Evolutionary conservation across 2,329 filamentous ascomycete genomes (phyloP), one percentile per base, ranked within the genome.

Genomic region (Hymenoscyphus fraxineus): DNA sequence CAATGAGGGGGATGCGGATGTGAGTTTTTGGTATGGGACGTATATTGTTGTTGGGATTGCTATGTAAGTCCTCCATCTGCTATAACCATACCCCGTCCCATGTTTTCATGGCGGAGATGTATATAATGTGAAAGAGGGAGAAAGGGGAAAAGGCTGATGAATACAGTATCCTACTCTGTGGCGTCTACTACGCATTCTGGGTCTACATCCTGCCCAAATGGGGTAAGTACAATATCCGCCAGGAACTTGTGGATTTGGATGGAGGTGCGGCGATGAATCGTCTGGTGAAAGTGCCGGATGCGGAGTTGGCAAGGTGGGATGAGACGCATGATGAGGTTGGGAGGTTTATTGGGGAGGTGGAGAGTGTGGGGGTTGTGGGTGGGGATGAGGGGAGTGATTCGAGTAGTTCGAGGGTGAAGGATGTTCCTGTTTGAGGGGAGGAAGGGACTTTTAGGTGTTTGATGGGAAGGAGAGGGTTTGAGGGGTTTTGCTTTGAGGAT

Each of bases 1-100:
- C 0, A 78, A 80, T 0, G 81, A 78, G 0, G 88, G 88, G 0
- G 85, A 82, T 0, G 88, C 88, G 0, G 84, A 88, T 63, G 88
- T 91, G 1, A 88, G 83, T 61, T 92, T 92, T 75, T 92, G 86
- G 85, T 92, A 91, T 68, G 88, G 81, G 1, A 91, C 88, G 0
- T 91, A 91, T 69, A 82, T 83, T 22, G 83, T 86, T 0, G 82
- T 85, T 0, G 88, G 88, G 0, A 81, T 91, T 64, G 86, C 75
- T 27, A 82, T 90, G 84, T 87, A 78, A 79, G 84, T 83, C n/a
- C 60, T n/a, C 15, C 57, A 47, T 59, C 41, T 58, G 41, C 59
- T 22, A 44, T 56, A n/a, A n/a, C n/a, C n/a, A 44, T 61, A 27
- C 59, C 22, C 15, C 39, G 31, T 19, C 58, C 41, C 12, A 39